A percentile compares a stretch with the other conserved stretches of the same genome.
phyloP scores from a whole-genome alignment of 192 early-diverging fungal species.

The Entomortierella parvispora region DNA sequence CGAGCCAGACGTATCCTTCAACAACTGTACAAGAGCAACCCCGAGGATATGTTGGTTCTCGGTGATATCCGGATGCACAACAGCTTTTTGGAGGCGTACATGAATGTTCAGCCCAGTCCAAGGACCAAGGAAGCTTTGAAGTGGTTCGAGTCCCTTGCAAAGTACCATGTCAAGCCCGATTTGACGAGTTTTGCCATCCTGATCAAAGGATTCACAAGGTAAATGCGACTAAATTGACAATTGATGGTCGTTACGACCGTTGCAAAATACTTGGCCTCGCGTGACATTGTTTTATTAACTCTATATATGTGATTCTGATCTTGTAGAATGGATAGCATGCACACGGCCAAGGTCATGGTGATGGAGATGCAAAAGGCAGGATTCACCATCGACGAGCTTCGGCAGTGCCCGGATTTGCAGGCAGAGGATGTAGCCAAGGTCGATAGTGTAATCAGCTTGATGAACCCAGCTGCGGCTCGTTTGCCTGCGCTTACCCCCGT shows the following conservation, averaged over 20 bases:
- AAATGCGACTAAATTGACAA: slow-evolving; percentile 27
- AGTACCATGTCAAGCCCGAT: slow-evolving; percentile 68
- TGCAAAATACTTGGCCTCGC: slow-evolving; percentile 7
- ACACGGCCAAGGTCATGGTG: slow-evolving; percentile 57
- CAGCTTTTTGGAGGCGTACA: slow-evolving; percentile 81
- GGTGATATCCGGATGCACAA: slow-evolving; percentile 82
- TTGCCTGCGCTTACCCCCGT: slow-evolving; percentile 21
- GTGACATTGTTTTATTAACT: neutral
- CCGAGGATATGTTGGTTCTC: slow-evolving; percentile 74
- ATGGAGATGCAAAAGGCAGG: slow-evolving; percentile 57
- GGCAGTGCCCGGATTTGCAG: slow-evolving; percentile 32
- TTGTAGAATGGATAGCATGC: slow-evolving; percentile 53
- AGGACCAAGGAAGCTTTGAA: slow-evolving; percentile 64
- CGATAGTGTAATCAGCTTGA: slow-evolving; percentile 18
- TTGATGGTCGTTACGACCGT: neutral
- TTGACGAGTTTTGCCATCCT: slow-evolving; percentile 81
- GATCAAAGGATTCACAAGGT: slow-evolving; percentile 74
- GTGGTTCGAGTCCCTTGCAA: slow-evolving; percentile 77
- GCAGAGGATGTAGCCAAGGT: slow-evolving; percentile 38
- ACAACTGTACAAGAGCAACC: slow-evolving; percentile 69
- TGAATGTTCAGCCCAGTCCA: slow-evolving; percentile 61
- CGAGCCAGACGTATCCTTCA: slow-evolving; percentile 79
- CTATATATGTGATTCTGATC: neutral
- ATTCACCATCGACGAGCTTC: slow-evolving; percentile 27
- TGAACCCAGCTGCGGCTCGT: slow-evolving; percentile 23